Evolutionary conservation across 139 green algal genomes (phyloP), one percentile per base, ranked within the genome.

Genomic region (Micromonas commoda): DNA sequence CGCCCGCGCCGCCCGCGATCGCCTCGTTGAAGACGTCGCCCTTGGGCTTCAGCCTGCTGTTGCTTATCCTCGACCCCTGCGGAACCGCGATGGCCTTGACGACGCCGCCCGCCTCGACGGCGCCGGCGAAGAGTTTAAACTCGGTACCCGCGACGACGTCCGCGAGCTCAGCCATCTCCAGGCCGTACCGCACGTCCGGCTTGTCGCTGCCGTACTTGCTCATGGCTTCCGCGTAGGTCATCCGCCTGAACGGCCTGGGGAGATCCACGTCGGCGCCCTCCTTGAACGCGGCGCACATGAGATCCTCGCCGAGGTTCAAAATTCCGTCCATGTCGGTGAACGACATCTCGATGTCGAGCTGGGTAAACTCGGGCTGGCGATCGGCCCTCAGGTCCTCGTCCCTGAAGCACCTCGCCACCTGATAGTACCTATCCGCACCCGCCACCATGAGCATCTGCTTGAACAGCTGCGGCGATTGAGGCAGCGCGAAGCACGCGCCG

Each of bases 381-480:
- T 97, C 94, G 1, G 93, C 87, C 5, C 93, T 82, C 73, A 97
- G 84, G 80, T 97, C 93, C 81, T 99, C 95, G 82, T 98, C 95
- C 16, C 94, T 82, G 83, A 98, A 98, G 86, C 94, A 98, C 38
- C 92, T 84, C 13, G 82, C 79, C 24, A 94, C 89, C 89, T 98
- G 94, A 85, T 97, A 98, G 86, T 98, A 99, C 0, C 93, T 72
- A 84, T 99, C 94, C n/a, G 94, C 88, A 20, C 95, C 95, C 9
- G 91, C 82, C 60, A 96, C 91, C 90, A 97, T 97, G n/a, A 99
- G 91, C 91, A 99, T 92, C 87, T 99, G 95, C 87, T 90, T 99
- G 88, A 97, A 98, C 34, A 99, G 89, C 88, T 99, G 95, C 1
- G 95, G 95, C 63, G 83, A 93, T 85, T 99, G 95, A 0, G 95